These are phyloP conservation scores for Ploettnerulaceae sp. DNA, from an alignment of 2,329 filamentous ascomycete species.

Conservation along the genomic window DNA sequence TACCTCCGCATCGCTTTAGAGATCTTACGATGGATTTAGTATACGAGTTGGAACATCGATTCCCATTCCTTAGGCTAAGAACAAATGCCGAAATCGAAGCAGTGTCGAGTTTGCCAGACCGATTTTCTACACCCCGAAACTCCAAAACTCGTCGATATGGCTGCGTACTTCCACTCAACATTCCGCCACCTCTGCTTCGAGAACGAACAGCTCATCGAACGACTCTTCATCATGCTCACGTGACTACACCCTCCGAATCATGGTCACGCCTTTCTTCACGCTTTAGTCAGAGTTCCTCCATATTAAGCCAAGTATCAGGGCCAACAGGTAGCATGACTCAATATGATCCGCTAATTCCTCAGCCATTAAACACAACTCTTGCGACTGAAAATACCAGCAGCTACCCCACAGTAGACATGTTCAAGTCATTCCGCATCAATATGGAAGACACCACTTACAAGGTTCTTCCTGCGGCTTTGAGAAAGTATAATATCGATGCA, in stretches of 20 bases:
- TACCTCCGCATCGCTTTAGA: slow-evolving; percentile 14
- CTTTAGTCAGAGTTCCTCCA: background rate
- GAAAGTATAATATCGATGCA: slow-evolving; percentile 96
- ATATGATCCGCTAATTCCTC: too few species aligned
- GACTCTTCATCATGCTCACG: background rate
- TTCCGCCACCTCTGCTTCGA: background rate
- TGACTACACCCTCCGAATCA: background rate
- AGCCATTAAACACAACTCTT: too few species aligned
- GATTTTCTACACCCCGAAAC: background rate
- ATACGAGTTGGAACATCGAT: slow-evolving; percentile 19
- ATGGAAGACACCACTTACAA: slow-evolving; percentile 98
- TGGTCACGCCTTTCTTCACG: background rate
- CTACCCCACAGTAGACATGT: too few species aligned
- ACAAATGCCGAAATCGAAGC: background rate
- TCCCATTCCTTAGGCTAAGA: slow-evolving; percentile 3
- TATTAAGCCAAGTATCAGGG: background rate
- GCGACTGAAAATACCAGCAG: too few species aligned
- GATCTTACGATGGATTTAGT: slow-evolving; percentile 19
- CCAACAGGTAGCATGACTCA: too few species aligned
- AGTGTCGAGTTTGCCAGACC: background rate
- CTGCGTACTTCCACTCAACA: background rate
- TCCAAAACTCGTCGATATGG: slow-evolving; percentile 1
- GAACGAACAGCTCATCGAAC: slow-evolving; percentile 3
- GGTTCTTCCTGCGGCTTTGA: slow-evolving; percentile 87
- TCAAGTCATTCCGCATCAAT: slow-evolving; percentile 95